Percentiles rank a stretch among this genome's conserved stretches.
These are phyloP conservation scores for Paraphysoderma sedebokerense DNA, from an alignment of 371 early-diverging fungal genomes.

Conservation along the genomic window DNA sequence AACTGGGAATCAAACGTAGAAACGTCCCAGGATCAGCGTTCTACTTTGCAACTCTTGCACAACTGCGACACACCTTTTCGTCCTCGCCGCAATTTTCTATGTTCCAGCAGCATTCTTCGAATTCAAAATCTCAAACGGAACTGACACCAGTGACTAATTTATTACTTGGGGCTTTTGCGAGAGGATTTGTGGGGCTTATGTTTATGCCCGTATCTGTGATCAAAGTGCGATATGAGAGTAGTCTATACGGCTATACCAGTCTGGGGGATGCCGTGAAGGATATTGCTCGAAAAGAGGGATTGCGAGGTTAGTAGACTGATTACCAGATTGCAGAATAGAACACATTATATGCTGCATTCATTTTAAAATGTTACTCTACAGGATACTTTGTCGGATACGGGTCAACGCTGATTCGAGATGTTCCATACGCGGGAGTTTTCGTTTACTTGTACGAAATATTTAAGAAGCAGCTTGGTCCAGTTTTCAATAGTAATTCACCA, in stretches of 20 bases:
- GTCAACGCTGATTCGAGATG: slow-evolving; percentile 82
- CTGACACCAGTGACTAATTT: slow-evolving; percentile 42
- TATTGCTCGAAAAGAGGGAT: slow-evolving; percentile 30
- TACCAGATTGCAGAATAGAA: too few species aligned
- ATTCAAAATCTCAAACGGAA: too few species aligned
- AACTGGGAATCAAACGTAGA: background rate
- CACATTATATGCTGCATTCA: too few species aligned
- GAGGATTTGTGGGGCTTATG: slow-evolving; percentile 66
- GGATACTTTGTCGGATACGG: slow-evolving; percentile 61
- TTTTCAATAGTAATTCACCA: too few species aligned
- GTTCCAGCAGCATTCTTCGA: background rate
- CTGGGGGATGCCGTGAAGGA: slow-evolving; percentile 38
- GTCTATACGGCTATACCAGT: slow-evolving; percentile 57
- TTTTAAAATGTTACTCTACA: too few species aligned
- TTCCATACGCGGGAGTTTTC: slow-evolving; percentile 91
- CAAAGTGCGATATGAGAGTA: slow-evolving; percentile 87
- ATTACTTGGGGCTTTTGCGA: slow-evolving; percentile 58
- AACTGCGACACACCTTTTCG: slow-evolving; percentile 7
- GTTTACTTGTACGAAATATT: slow-evolving; percentile 73
- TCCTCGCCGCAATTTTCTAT: background rate
- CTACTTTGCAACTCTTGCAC: slow-evolving; percentile 49
- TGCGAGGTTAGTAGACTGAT: slow-evolving; percentile 26
- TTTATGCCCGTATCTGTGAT: slow-evolving; percentile 91
- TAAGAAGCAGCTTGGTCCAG: slow-evolving; percentile 18
- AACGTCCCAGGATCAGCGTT: slow-evolving; percentile 73